Base-by-base conservation (phyloP, 176 grass and related monocot species). In the Eremochloa ophiuroides region DNA sequence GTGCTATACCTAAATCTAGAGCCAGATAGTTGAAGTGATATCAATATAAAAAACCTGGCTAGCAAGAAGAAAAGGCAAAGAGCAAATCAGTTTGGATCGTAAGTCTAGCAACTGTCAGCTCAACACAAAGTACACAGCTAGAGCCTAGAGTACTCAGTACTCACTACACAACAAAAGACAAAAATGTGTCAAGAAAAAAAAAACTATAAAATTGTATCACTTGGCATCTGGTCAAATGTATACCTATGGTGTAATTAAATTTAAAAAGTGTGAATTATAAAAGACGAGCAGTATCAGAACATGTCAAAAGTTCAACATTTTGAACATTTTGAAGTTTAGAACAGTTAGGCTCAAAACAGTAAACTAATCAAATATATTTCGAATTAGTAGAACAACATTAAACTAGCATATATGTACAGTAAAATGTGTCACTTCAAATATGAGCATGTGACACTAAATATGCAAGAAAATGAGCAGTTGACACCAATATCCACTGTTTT, bases 321-420 rank as follows among this genome's bases (percentile, higher is more conserved):
- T 60, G 28, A 23, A 80, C 20, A 73, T 74, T 82, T 66, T 77
- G 43, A 82, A 10, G n/a, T 66, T 73, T 26, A 41, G 41, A 27
- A 41, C 14, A 62, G 35, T 63, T 28, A 56, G 51, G 37, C 27
- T 53, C 14, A 71, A 7, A 42, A 35, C 41, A 71, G 65, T 25
- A 40, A 1, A 33, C 46, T 31, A 39, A 77, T 27, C 28, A 85
- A 69, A 77, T 44, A 35, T 55, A 77, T 31, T 42, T 22, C 0
- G 4, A 77, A 60, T 12, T 41, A 75, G 53, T 44, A 50, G n/a
- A 0, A 62, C 33, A 60, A 47, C 44, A 48, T 2, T 61, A 46
- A 38, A 46, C 69, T 71, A 20, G 16, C 69, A 38, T 26, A 33
- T 42, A 31, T 16, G 17, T 44, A 78, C 26, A 9, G 20, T 15